Conservation (phyloP, 768 basidiomycete species). For the Suillus subalutaceus region DNA sequence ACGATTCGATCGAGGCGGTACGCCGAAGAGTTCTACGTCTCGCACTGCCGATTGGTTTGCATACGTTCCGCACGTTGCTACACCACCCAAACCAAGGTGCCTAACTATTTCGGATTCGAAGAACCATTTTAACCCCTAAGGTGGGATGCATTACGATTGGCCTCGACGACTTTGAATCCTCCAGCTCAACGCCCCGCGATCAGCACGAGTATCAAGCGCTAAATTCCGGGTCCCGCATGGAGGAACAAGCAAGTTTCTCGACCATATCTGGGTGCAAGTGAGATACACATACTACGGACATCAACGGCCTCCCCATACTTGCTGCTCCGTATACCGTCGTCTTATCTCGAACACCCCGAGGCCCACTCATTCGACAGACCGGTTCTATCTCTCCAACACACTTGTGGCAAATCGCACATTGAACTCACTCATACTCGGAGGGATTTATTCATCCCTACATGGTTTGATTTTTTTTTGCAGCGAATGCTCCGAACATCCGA, state of each 20-base stretch:
- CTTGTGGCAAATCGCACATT: constrained; percentile 1
- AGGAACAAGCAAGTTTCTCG: neutral
- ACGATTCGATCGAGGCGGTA: neutral
- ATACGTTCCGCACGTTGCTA: neutral
- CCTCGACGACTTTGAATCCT: too few species aligned
- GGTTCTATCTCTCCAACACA: constrained; percentile 1
- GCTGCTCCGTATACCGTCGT: neutral
- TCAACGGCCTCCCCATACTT: neutral
- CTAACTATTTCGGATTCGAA: neutral
- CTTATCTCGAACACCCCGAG: constrained; percentile 1
- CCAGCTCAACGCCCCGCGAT: neutral
- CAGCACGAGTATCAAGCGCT: neutral
- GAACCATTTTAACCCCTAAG: neutral
- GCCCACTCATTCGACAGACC: too few species aligned
- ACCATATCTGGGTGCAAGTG: neutral
- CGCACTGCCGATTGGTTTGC: neutral
- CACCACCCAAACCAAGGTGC: neutral
- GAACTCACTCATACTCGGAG: neutral
- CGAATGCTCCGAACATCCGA: constrained; percentile 5
- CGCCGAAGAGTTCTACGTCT: neutral
- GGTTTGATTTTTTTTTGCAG: neutral
- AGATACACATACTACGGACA: neutral
- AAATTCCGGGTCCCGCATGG: neutral
- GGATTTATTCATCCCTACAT: constrained; percentile 1
- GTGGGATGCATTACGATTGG: neutral